Conservation (phyloP, 495 filamentous ascomycete genomes). For the Cenococcum geophilum region DNA sequence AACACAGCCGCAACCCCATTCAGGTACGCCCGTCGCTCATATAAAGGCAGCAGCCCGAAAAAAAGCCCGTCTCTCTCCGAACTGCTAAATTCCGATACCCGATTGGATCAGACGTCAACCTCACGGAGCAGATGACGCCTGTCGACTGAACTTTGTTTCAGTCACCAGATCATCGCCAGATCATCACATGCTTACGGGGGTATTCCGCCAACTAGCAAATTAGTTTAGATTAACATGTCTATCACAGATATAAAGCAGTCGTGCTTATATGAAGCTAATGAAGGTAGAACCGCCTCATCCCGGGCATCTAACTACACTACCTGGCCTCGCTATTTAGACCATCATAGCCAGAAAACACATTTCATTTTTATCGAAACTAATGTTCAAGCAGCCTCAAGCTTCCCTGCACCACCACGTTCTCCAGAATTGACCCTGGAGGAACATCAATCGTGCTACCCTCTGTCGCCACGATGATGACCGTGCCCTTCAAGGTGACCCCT, state of each 20-base stretch:
- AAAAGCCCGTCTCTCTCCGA: background rate
- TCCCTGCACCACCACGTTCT: constrained; percentile 99
- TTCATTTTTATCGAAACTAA: constrained; percentile 41
- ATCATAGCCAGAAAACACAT: background rate
- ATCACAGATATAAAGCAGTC: constrained; percentile 6
- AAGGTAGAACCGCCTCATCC: background rate
- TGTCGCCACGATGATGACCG: constrained; percentile 98
- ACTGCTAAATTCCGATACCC: background rate
- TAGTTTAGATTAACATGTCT: background rate
- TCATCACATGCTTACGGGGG: background rate
- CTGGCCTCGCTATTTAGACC: background rate
- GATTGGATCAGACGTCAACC: background rate
- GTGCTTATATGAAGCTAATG: background rate
- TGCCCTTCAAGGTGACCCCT: constrained; percentile 92
- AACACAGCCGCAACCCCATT: background rate
- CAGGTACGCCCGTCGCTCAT: background rate
- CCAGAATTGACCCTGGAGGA: constrained; percentile 88
- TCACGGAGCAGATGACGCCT: background rate
- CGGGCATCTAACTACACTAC: background rate
- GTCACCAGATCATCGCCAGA: background rate
- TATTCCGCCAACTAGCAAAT: too few relatives aligned
- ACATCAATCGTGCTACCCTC: constrained; percentile 98
- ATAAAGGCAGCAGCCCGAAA: constrained; percentile 1
- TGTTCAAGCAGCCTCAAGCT: constrained; percentile 93
- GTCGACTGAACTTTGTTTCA: too few relatives aligned